phyloP scores from a whole-genome alignment of 192 early-diverging fungal species.

The Umbelopsis ramanniana region DNA sequence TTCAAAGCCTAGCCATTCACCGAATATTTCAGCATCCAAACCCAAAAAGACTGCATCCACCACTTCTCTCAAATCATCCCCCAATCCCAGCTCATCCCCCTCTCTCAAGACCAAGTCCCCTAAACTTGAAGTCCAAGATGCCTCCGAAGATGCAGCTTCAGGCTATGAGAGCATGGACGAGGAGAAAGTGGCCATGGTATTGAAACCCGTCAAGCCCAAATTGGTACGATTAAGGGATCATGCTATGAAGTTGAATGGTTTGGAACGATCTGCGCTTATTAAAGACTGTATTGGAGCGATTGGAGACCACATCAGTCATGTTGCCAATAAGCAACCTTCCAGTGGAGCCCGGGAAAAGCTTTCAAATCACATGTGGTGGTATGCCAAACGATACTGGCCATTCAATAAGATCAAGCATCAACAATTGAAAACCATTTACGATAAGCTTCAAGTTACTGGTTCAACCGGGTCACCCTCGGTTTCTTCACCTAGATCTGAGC shows the following conservation, averaged over 20 bases:
- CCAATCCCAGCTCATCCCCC: neutral
- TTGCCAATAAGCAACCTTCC: constrained; percentile 38
- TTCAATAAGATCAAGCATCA: constrained; percentile 51
- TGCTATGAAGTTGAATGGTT: constrained; percentile 31
- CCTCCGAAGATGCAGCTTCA: constrained; percentile 28
- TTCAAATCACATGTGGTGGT: constrained; percentile 69
- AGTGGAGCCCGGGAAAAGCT: constrained; percentile 27
- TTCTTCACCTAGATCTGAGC: constrained; percentile 23
- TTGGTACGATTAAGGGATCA: constrained; percentile 57
- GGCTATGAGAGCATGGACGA: constrained; percentile 64
- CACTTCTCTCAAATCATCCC: neutral
- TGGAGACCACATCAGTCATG: constrained; percentile 55
- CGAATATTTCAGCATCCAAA: neutral
- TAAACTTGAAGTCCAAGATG: neutral
- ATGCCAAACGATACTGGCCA: constrained; percentile 70
- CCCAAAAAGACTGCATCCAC: constrained; percentile 18
- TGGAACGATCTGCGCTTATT: constrained; percentile 46
- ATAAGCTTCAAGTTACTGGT: constrained; percentile 43
- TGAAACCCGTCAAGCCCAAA: constrained; percentile 68
- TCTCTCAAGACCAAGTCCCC: constrained; percentile 1
- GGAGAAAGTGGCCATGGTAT: constrained; percentile 64
- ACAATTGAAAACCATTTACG: constrained; percentile 57
- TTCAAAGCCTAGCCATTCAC: constrained; percentile 25
- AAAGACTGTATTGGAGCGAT: constrained; percentile 55
- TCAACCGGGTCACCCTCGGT: constrained; percentile 35